Evolutionary conservation across 805 yeast species (phyloP), one percentile per base, ranked within the genome.

Genomic region (Nakazawaea wyomingensis): DNA sequence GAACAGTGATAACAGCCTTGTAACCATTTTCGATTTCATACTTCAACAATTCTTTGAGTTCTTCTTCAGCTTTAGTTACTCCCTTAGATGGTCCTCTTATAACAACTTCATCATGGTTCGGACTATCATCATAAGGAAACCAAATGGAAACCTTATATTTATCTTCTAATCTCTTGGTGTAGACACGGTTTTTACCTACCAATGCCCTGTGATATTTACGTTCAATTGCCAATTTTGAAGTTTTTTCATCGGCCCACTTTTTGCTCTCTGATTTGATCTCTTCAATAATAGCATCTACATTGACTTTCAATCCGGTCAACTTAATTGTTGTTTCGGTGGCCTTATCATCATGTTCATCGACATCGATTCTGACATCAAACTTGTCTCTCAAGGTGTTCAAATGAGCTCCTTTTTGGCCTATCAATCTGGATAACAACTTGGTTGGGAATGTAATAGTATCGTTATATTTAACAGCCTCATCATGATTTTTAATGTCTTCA

Each of bases 1-100:
- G 95, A 40, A 93, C 82, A 37, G 66, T 59, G 32, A 91, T 60
- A n/a, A 68, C 65, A 50, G 78, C 71, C 45, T 75, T 72, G 65
- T 78, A 77, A 14, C 96, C 91, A 57, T 89, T 87, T 53, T 86
- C 96, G 55, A 76, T 82, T 63, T 90, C 98, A 61, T 83, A 93
- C 52, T 84, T 82, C 52, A 86, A 70, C 49, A 95, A 72, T 44
- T 89, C 96, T 52, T 75, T 72, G 56, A 95, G 67, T 68, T 90
- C 97, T 49, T 82, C 90, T 59, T 78, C 79, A 27, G 95, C 95
- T 59, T 81, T 80, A 27, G 78, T 72, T 27, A 85, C 98, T 52
- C 91, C 93, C 63, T 82, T 83, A 20, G 97, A 85, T 39, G 97
- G 95, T 43, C 97, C 97, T 55, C 81, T 80, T 46, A 91, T 74